phyloP scores from a whole-genome alignment of 192 early-diverging fungal species.

The Rhizophagus sp. region DNA sequence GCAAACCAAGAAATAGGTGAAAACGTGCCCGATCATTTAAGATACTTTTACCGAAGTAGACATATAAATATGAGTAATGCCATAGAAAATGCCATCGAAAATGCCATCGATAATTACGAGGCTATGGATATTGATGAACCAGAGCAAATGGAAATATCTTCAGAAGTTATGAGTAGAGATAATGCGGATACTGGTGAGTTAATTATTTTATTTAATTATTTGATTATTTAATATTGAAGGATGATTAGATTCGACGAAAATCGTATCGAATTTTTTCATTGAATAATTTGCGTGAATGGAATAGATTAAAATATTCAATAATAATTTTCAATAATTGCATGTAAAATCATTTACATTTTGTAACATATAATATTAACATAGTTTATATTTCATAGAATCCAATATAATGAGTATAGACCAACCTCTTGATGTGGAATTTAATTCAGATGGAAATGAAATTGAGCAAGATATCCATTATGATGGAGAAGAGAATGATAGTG shows the following conservation, averaged over 20 bases:
- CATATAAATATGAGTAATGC: not conserved
- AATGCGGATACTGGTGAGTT: not conserved
- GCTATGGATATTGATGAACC: constrained; percentile 15
- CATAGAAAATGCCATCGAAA: not conserved
- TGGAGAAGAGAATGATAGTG: not conserved
- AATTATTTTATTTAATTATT: not conserved
- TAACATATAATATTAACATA: no score
- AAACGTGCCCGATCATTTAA: constrained; percentile 7
- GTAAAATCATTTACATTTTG: not conserved
- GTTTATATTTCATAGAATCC: not conserved
- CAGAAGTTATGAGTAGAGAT: not conserved
- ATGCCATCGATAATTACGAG: not conserved
- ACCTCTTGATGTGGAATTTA: not conserved
- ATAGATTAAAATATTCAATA: not conserved
- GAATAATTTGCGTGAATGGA: not conserved
- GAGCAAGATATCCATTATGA: not conserved
- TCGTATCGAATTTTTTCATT: not conserved
- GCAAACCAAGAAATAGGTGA: not conserved
- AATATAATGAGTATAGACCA: constrained; percentile 12
- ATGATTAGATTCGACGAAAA: no score
- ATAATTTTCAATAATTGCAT: not conserved
- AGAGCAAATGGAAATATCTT: not conserved
- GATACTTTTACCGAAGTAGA: constrained; percentile 1
- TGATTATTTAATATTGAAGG: not conserved
- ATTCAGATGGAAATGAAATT: not conserved